Percentiles rank a stretch among this genome's conserved stretches.
Evolutionary conservation across 2,329 filamentous ascomycete species (phyloP).

Genomic region (Coniochaeta pulveracea): DNA sequence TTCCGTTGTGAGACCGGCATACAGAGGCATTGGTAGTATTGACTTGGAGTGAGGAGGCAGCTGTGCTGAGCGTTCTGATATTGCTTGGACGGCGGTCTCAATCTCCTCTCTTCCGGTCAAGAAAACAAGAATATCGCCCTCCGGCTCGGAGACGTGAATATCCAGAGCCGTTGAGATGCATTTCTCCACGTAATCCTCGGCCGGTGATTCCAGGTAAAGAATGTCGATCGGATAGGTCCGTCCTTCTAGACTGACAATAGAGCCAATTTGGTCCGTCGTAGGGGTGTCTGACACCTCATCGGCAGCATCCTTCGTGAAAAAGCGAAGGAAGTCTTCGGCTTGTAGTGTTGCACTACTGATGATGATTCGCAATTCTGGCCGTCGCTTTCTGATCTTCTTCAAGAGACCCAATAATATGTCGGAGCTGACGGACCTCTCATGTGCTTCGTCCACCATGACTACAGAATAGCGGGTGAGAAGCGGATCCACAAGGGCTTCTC

Average conservation of each 20-base stretch:
- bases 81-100: slow-evolving; percentile 65
- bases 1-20: slow-evolving; percentile 79
- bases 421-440: slow-evolving; percentile 85
- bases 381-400: slow-evolving; percentile 76
- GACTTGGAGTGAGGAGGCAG: slow-evolving; percentile 47
- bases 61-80: slow-evolving; percentile 59
- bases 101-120: slow-evolving; percentile 91
- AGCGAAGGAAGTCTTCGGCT: slow-evolving; percentile 72
- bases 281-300: slow-evolving; percentile 22
- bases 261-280: slow-evolving; percentile 23
- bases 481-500: slow-evolving; percentile 89
- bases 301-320: slow-evolving; percentile 45
- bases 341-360: slow-evolving; percentile 91
- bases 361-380: slow-evolving; percentile 75
- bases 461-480: slow-evolving; percentile 84
- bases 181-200: slow-evolving; percentile 78
- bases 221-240: slow-evolving; percentile 82
- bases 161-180: slow-evolving; percentile 76
- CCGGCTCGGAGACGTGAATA: slow-evolving; percentile 69
- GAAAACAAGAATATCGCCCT: slow-evolving; percentile 85
- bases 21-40: slow-evolving; percentile 68
- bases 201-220: slow-evolving; percentile 65
- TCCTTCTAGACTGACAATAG: slow-evolving; percentile 77
- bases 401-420: slow-evolving; percentile 82
- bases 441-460: slow-evolving; percentile 96